phyloP scores from a whole-genome alignment of 2,329 filamentous ascomycete species.

The Escovopsis sp. region DNA sequence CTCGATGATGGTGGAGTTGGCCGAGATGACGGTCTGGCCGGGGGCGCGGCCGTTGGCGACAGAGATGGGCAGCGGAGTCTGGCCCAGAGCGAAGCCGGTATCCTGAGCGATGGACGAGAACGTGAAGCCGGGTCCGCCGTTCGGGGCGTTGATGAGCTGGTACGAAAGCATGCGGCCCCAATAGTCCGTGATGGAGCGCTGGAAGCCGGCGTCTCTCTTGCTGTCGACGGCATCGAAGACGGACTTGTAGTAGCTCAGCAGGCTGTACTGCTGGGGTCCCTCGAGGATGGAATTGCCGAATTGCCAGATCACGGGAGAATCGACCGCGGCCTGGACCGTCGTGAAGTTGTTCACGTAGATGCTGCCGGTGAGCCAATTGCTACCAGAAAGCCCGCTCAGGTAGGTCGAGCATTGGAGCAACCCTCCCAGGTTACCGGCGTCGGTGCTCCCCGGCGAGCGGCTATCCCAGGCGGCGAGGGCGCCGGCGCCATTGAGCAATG shows the following conservation, averaged over 20 bases:
- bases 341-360: slow-evolving; percentile 76
- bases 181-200: slow-evolving; percentile 67
- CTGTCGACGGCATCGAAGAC: slow-evolving; percentile 19
- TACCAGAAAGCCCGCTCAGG: slow-evolving; percentile 64
- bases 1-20: slow-evolving; percentile 48
- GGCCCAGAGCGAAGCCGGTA: slow-evolving; percentile 24
- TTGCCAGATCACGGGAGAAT: slow-evolving; percentile 24
- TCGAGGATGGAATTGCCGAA: slow-evolving; percentile 26
- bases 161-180: slow-evolving; percentile 79
- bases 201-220: slow-evolving; percentile 26
- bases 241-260: slow-evolving; percentile 23
- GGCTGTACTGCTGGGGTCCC: slow-evolving; percentile 21
- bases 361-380: slow-evolving; percentile 73
- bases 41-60: slow-evolving; percentile 33
- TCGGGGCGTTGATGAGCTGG: slow-evolving; percentile 62
- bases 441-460: slow-evolving; percentile 36
- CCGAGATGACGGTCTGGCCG: slow-evolving; percentile 24
- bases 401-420: slow-evolving; percentile 72
- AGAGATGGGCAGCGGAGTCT: slow-evolving; percentile 33
- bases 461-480: slow-evolving; percentile 65
- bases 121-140: slow-evolving; percentile 64
- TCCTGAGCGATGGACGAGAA: slow-evolving; percentile 53
- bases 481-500: slow-evolving; percentile 72
- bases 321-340: slow-evolving; percentile 28
- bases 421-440: slow-evolving; percentile 57